These are phyloP conservation scores for Epichloe sylvatica DNA, from an alignment of 2,329 filamentous ascomycete genomes.

Conservation along the genomic window DNA sequence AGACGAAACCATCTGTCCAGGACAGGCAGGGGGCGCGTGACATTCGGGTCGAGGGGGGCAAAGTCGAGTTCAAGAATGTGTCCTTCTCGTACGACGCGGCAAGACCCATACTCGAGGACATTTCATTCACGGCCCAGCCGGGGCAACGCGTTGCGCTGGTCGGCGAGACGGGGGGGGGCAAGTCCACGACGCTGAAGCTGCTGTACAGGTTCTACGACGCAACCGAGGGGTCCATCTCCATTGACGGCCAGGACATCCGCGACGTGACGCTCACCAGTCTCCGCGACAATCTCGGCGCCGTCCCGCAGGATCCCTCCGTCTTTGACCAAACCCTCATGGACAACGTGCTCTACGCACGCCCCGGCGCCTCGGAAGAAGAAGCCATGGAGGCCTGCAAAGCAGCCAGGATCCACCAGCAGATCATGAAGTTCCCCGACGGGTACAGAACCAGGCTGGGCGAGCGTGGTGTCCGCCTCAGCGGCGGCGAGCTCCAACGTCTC, in stretches of 20 bases:
- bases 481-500: conserved; percentile 36
- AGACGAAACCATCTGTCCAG: conserved; percentile 40
- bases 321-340: conserved; percentile 52
- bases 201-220: conserved; percentile 48
- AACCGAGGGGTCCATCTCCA: conserved; percentile 35
- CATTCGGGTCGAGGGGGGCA: conserved; percentile 30
- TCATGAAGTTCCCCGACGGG: conserved; percentile 39
- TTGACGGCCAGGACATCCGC: conserved; percentile 47
- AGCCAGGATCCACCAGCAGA: conserved; percentile 51
- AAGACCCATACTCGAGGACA: conserved; percentile 33
- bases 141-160: conserved; percentile 47
- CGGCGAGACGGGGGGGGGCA: conserved; percentile 49
- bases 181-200: conserved; percentile 48
- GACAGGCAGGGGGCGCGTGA: conserved; percentile 31
- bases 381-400: conserved; percentile 45
- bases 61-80: conserved; percentile 41
- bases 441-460: conserved; percentile 35
- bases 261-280: conserved; percentile 44
- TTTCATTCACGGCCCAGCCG: conserved; percentile 33
- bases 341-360: conserved; percentile 49
- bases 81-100: conserved; percentile 40
- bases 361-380: conserved; percentile 46
- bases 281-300: conserved; percentile 44
- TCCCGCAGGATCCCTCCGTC: conserved; percentile 49
- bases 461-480: conserved; percentile 34